Conservation (phyloP, 257 asterid species). For the Solanum pinnatisectum region DNA sequence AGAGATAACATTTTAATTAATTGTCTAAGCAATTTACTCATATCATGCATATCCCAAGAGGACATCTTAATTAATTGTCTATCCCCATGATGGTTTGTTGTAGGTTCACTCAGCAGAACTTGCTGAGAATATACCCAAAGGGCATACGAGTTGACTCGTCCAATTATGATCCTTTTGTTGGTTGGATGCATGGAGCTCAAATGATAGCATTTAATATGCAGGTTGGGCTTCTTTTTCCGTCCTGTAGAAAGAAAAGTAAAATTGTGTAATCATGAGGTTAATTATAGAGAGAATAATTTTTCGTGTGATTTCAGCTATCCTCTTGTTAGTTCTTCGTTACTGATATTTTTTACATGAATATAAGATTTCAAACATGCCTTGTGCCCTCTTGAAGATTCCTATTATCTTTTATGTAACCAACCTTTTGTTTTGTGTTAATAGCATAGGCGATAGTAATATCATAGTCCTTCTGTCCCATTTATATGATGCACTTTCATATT, state of each 20-base stretch:
- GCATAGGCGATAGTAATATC: neutral
- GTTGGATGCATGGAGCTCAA: conserved; percentile 95
- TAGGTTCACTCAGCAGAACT: conserved; percentile 75
- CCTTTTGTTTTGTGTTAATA: neutral
- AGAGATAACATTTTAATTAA: neutral
- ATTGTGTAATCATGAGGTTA: neutral
- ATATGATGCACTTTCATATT: neutral
- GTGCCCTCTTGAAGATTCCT: neutral
- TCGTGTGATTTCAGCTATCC: neutral
- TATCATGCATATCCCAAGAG: neutral
- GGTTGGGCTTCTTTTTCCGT: conserved; percentile 31
- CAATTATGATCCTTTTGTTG: conserved; percentile 85
- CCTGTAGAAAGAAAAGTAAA: neutral
- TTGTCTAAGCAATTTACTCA: neutral
- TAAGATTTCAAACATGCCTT: neutral
- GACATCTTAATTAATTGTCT: neutral
- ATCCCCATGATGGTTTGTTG: conserved; percentile 3
- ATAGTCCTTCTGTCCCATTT: neutral
- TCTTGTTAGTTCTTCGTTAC: neutral
- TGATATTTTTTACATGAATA: neutral
- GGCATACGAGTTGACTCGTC: conserved; percentile 88
- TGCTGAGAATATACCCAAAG: conserved; percentile 79
- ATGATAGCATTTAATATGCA: conserved; percentile 98
- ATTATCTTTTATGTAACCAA: neutral
- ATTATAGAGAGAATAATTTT: neutral